These are phyloP conservation scores for Vanderwaltozyma yarrowii DNA, from an alignment of 805 yeast genomes.

Conservation along the genomic window DNA sequence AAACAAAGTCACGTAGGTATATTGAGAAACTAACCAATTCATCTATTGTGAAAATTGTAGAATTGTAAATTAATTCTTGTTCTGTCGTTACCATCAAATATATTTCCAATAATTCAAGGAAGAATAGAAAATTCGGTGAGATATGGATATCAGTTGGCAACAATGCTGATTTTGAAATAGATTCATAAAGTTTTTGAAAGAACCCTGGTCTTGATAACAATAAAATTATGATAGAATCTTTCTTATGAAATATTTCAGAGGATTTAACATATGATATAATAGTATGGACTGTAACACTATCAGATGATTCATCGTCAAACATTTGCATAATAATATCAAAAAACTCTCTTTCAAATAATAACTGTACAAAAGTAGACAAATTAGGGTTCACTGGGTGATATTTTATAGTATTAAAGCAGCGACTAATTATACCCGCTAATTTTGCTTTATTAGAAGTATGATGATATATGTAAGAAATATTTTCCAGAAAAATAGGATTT, in stretches of 20 bases:
- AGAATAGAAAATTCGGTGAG: conserved; percentile 6
- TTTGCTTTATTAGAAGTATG: neutral
- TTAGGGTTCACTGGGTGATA: conserved; percentile 2
- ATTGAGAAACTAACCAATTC: conserved; percentile 11
- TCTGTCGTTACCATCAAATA: conserved; percentile 23
- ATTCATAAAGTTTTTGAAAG: conserved; percentile 6
- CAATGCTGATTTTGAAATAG: neutral
- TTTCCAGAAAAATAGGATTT: conserved; percentile 8
- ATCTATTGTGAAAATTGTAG: conserved; percentile 9
- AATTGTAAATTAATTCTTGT: conserved; percentile 15
- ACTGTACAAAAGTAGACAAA: conserved; percentile 3
- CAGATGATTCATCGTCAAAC: conserved; percentile 1
- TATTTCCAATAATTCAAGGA: conserved; percentile 15
- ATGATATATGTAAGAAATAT: conserved; percentile 9
- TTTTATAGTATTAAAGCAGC: neutral
- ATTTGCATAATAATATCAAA: conserved; percentile 6
- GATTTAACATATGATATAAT: neutral
- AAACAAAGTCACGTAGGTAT: conserved; percentile 14
- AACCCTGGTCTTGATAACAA: conserved; percentile 12
- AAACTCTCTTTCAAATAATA: conserved; percentile 9
- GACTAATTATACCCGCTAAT: conserved; percentile 1
- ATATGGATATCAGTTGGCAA: neutral
- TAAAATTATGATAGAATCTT: conserved; percentile 8
- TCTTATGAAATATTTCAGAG: neutral
- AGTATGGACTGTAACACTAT: neutral